A percentile compares a stretch with the other conserved stretches of the same genome.
Evolutionary conservation across 306 rosid species (phyloP).

Genomic region (Trichosanthes truncata): DNA sequence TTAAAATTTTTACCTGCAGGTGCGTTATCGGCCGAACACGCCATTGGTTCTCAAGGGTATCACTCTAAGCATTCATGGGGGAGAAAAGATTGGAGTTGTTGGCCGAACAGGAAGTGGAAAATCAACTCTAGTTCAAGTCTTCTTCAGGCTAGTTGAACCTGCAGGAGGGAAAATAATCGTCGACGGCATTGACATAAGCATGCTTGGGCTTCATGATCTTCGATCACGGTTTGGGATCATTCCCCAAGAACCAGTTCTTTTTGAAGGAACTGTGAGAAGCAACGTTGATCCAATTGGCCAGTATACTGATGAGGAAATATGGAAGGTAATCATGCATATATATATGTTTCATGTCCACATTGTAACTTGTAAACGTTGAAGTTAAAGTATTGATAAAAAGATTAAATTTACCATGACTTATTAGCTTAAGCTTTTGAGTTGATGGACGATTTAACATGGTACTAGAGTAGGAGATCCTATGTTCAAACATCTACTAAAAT

Average conservation of each 20-base stretch:
- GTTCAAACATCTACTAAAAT: too few species aligned
- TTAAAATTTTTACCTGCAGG: conserved; percentile 32
- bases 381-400: background rate
- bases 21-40: conserved; percentile 78
- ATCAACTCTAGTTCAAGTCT: conserved; percentile 85
- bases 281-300: conserved; percentile 69
- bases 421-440: background rate
- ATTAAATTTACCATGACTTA: background rate
- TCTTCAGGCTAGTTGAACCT: conserved; percentile 94
- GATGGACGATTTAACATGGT: background rate
- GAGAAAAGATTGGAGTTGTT: conserved; percentile 87
- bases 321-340: conserved; percentile 51
- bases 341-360: background rate
- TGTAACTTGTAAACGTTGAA: background rate
- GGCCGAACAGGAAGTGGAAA: conserved; percentile 96
- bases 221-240: conserved; percentile 90
- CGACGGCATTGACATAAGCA: conserved; percentile 63
- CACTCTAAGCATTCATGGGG: conserved; percentile 65
- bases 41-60: conserved; percentile 90
- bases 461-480: background rate
- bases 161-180: conserved; percentile 74
- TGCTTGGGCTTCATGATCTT: conserved; percentile 83
- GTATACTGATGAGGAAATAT: conserved; percentile 78
- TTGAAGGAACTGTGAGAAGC: conserved; percentile 88
- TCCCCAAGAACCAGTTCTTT: conserved; percentile 98